phyloP scores from a whole-genome alignment of 2,329 filamentous ascomycete genomes.

The Capronia epimyces region DNA sequence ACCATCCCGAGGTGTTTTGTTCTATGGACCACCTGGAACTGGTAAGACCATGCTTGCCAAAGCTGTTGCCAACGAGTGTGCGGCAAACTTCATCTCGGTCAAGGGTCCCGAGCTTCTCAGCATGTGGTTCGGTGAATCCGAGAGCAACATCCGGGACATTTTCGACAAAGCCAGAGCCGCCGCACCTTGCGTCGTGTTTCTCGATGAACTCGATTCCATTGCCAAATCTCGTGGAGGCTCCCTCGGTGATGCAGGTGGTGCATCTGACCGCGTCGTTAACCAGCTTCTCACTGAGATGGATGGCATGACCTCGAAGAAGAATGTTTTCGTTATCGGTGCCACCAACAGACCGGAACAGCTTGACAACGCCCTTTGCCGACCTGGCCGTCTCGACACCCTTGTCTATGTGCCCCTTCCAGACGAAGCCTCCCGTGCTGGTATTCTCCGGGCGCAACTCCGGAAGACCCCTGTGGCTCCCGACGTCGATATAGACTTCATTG shows the following conservation, averaged over 20 bases:
- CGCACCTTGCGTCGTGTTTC: constrained; percentile 96
- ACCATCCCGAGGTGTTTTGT: constrained; percentile 94
- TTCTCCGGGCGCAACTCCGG: constrained; percentile 91
- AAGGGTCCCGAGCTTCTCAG: constrained; percentile 97
- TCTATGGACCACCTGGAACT: constrained; percentile 98
- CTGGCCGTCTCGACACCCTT: constrained; percentile 94
- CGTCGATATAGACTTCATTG: constrained; percentile 85
- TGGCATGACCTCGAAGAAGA: constrained; percentile 99
- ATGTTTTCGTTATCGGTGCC: constrained; percentile 98
- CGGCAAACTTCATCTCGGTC: constrained; percentile 99
- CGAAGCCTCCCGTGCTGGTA: constrained; percentile 78
- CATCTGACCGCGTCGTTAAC: constrained; percentile 98
- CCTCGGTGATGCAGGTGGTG: constrained; percentile 90
- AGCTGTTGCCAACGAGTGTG: constrained; percentile 97
- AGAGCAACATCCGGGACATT: constrained; percentile 99
- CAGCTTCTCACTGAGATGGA: constrained; percentile 99
- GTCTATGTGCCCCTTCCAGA: constrained; percentile 98
- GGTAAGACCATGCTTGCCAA: constrained; percentile 99
- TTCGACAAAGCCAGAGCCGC: constrained; percentile 99
- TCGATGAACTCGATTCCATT: constrained; percentile 97
- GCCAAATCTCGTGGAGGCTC: constrained; percentile 98
- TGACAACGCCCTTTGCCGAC: constrained; percentile 94
- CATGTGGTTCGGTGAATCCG: constrained; percentile 99
- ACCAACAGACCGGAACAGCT: constrained; percentile 99
- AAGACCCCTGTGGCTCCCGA: constrained; percentile 91